Conservation (phyloP, 2,329 filamentous ascomycete species). For the Fusarium sp. region DNA sequence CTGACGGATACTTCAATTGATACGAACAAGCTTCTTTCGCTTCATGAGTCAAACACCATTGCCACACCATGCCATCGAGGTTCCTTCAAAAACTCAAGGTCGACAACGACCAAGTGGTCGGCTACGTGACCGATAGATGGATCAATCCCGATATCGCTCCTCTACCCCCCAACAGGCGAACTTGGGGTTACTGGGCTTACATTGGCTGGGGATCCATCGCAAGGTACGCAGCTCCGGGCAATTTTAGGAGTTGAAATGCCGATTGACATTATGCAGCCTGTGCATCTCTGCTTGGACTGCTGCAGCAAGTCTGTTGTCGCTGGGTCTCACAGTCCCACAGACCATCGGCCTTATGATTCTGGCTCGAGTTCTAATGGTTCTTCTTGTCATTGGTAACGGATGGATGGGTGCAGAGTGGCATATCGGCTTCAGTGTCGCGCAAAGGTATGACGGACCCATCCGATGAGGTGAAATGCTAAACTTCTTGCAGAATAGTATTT, state of each 20-base stretch:
- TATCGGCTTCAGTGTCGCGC: background rate
- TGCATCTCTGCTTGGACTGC: background rate
- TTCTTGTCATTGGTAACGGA: background rate
- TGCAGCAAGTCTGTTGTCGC: background rate
- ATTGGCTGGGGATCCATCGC: background rate
- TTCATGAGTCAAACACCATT: background rate
- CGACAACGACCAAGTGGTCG: background rate
- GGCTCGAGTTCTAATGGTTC: background rate
- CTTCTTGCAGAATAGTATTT: background rate
- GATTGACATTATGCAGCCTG: background rate
- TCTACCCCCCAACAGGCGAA: background rate
- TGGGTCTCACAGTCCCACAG: background rate
- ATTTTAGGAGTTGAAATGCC: background rate
- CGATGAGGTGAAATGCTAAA: background rate
- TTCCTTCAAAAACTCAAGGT: background rate
- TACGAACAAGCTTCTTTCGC: background rate
- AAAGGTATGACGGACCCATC: background rate
- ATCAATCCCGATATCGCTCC: background rate
- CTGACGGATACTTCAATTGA: background rate
- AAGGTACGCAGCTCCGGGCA: background rate
- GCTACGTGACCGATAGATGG: background rate
- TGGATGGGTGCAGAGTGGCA: background rate
- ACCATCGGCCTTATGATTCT: background rate
- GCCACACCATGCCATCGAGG: background rate
- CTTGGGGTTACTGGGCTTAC: background rate